Evolutionary conservation across 768 basidiomycete species (phyloP).

Genomic region (Lentinula guzmanii): DNA sequence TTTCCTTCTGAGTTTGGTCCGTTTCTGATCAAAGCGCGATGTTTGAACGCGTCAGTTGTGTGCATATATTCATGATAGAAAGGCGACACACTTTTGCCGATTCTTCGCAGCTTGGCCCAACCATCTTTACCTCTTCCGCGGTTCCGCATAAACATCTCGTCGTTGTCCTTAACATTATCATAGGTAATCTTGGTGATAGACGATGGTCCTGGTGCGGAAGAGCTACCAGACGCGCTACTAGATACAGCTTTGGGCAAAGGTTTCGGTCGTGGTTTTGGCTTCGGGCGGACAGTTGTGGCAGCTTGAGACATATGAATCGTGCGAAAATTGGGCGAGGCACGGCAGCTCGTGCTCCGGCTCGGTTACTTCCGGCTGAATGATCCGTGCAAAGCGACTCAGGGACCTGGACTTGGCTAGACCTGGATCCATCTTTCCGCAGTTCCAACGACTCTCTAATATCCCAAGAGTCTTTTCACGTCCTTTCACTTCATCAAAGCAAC

Average conservation of each 20-base stretch:
- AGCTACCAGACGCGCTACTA: conserved; percentile 7
- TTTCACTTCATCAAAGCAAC: background rate
- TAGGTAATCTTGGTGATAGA: conserved; percentile 12
- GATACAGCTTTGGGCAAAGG: conserved; percentile 26
- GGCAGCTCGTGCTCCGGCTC: background rate
- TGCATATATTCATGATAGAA: background rate
- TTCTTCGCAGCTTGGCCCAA: conserved; percentile 56
- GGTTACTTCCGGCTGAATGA: background rate
- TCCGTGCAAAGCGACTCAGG: background rate
- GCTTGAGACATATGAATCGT: background rate
- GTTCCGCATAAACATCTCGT: conserved; percentile 69
- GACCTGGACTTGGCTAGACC: background rate
- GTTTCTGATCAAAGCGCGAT: background rate
- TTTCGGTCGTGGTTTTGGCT: conserved; percentile 33
- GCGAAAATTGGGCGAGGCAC: background rate
- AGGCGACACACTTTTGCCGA: conserved; percentile 43
- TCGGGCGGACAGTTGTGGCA: background rate
- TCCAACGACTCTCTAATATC: background rate
- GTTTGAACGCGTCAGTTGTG: background rate
- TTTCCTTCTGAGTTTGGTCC: conserved; percentile 8
- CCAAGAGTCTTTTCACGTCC: too few species aligned
- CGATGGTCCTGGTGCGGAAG: conserved; percentile 15
- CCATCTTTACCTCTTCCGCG: conserved; percentile 44
- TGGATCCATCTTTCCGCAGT: background rate
- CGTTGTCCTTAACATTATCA: conserved; percentile 44